Evolutionary conservation across 441 rosid genomes (phyloP).

Genomic region (Breynia disticha): DNA sequence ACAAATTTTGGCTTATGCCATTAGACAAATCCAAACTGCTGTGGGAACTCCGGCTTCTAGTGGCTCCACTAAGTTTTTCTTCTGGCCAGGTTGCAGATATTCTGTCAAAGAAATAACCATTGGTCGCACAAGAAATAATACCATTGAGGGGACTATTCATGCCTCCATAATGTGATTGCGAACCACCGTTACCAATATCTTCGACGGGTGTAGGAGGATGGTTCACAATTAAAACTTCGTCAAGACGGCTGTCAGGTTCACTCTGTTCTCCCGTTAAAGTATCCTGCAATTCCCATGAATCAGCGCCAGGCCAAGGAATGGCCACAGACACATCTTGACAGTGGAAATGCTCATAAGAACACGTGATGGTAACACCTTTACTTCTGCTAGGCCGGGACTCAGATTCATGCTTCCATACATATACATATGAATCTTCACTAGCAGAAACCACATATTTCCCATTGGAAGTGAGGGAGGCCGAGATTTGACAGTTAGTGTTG

Average conservation of each 20-base stretch:
- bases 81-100: slow-evolving; percentile 92
- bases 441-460: slow-evolving; percentile 87
- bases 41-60: slow-evolving; percentile 47
- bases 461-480: slow-evolving; percentile 65
- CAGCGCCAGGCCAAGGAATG: slow-evolving; percentile 85
- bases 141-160: slow-evolving; percentile 65
- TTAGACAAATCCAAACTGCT: slow-evolving; percentile 45
- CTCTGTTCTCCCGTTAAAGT: slow-evolving; percentile 26
- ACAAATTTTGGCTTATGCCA: slow-evolving; percentile 36
- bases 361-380: slow-evolving; percentile 60
- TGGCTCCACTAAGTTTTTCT: slow-evolving; percentile 53
- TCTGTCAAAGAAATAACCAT: slow-evolving; percentile 80
- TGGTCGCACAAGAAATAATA: slow-evolving; percentile 74
- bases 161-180: slow-evolving; percentile 34
- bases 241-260: slow-evolving; percentile 33
- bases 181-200: slow-evolving; percentile 33
- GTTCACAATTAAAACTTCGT: slow-evolving; percentile 51
- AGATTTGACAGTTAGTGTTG: slow-evolving; percentile 84
- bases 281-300: slow-evolving; percentile 38
- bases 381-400: slow-evolving; percentile 67
- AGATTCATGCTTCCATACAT: slow-evolving; percentile 84
- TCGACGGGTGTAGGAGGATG: slow-evolving; percentile 90
- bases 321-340: slow-evolving; percentile 88
- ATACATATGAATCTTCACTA: slow-evolving; percentile 89
- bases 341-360: slow-evolving; percentile 77